Evolutionary conservation across 1,139 yeast species (phyloP), one percentile per base, ranked within the genome.

Genomic region (Debaryomyces coudertii): DNA sequence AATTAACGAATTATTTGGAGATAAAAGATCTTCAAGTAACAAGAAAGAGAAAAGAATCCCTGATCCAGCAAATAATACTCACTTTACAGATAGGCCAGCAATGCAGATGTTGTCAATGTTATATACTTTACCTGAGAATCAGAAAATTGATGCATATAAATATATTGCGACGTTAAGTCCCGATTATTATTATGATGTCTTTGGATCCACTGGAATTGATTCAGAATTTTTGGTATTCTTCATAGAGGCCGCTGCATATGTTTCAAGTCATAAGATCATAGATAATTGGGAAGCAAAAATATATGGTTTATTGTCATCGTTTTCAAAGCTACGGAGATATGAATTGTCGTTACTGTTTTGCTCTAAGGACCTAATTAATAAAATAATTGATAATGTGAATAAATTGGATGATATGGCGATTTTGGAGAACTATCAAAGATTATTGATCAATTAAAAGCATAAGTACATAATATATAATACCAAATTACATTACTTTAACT

Each of bases 121-220:
- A 40, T 60, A 56, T 40, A 43, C 54, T 3, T 52, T 71, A 22
- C 69, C 74, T 1, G 60, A 53, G 6, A 53, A 58, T 0, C 53
- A 68, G 33, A 69, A 65, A 50, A 47, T 44, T 1, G 53, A 65
- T 7, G 77, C 79, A 0, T 78, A 78, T 50, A 47, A 56, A 15
- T 79, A 71, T 50, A 68, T 82, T 7, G 57, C 80, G 11, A 47
- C 53, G 1, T 47, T 80, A 1, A 54, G 68, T 2, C 52, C 69
- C 0, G 45, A 50, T 0, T 63, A 66, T 1, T 66, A 74, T 35
- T 40, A 55, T 1, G 57, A 60, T 1, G 57, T 81, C 2, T 82
- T 80, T 50, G 55, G 62, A 1, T 50, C 60, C 1, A 73, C 78
- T 2, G 89, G 89, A 1, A 63, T 86, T 1, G 92, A 86, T 47